These are phyloP conservation scores for Pleurotus platypus DNA, from an alignment of 768 basidiomycete species.

Conservation along the genomic window DNA sequence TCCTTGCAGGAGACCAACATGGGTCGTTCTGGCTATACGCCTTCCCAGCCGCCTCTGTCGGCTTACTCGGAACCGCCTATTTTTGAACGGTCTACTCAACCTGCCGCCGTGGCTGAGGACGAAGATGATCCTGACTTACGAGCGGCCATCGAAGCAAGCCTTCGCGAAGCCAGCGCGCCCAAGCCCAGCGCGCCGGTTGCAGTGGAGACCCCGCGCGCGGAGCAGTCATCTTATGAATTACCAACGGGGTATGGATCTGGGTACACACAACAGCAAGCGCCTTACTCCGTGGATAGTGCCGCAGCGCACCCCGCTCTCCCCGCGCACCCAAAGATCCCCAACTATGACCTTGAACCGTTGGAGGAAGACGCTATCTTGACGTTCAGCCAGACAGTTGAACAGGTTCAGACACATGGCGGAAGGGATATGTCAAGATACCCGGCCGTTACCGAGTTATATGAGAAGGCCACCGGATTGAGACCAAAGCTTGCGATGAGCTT, in stretches of 20 bases:
- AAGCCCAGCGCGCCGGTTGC: conserved; percentile 75
- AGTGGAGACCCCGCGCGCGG: conserved; percentile 46
- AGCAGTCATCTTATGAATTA: conserved; percentile 33
- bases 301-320: conserved; percentile 40
- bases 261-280: conserved; percentile 33
- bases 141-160: conserved; percentile 93
- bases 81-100: conserved; percentile 50
- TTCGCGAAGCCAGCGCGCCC: conserved; percentile 80
- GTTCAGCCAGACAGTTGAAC: conserved; percentile 88
- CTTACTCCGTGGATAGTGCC: conserved; percentile 34
- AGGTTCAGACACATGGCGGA: conserved; percentile 74
- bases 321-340: conserved; percentile 54
- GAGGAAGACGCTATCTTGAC: conserved; percentile 87
- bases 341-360: conserved; percentile 74
- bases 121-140: conserved; percentile 91
- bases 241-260: conserved; percentile 18
- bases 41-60: conserved; percentile 51
- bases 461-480: conserved; percentile 73
- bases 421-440: conserved; percentile 79
- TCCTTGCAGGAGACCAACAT: conserved; percentile 73
- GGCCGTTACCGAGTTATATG: conserved; percentile 79
- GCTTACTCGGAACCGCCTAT: conserved; percentile 75
- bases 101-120: conserved; percentile 41
- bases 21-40: conserved; percentile 65
- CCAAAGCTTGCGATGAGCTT: conserved; percentile 82